phyloP scores from a whole-genome alignment of 2,329 filamentous ascomycete genomes.

The Trichoderma harzianum region DNA sequence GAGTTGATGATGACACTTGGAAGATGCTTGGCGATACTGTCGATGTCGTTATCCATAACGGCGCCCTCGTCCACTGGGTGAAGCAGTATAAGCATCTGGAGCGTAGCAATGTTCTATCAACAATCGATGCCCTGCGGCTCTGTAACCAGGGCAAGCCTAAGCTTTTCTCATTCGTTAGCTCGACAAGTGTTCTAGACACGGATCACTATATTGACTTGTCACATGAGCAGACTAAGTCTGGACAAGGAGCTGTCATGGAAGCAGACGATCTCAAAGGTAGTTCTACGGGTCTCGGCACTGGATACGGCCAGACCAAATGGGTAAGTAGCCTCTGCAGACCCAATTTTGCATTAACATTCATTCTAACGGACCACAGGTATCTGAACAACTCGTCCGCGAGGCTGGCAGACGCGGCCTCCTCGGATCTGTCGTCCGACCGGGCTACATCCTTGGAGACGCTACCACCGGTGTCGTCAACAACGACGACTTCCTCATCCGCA shows the following conservation, averaged over 20 bases:
- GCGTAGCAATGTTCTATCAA: constrained; percentile 75
- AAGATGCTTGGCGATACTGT: constrained; percentile 60
- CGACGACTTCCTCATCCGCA: constrained; percentile 86
- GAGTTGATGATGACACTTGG: constrained; percentile 66
- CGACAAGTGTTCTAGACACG: constrained; percentile 72
- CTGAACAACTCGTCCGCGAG: constrained; percentile 66
- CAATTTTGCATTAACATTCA: not conserved
- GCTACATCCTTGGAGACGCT: constrained; percentile 78
- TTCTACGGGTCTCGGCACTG: constrained; percentile 71
- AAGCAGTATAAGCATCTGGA: constrained; percentile 69
- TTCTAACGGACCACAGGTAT: constrained; percentile 26
- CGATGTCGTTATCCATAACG: constrained; percentile 79
- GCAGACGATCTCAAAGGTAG: constrained; percentile 76
- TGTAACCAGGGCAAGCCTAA: constrained; percentile 78
- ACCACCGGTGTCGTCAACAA: constrained; percentile 69
- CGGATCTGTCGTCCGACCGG: constrained; percentile 75
- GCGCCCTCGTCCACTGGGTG: constrained; percentile 79
- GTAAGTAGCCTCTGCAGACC: constrained; percentile 30
- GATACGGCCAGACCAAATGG: constrained; percentile 74
- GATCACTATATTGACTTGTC: constrained; percentile 77
- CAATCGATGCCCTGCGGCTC: constrained; percentile 70
- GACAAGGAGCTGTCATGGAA: constrained; percentile 66
- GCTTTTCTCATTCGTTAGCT: constrained; percentile 74
- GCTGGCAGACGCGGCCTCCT: constrained; percentile 73
- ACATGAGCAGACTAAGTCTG: constrained; percentile 44